Evolutionary conservation across 805 yeast genomes (phyloP).

Genomic region (Candida lessepsii): DNA sequence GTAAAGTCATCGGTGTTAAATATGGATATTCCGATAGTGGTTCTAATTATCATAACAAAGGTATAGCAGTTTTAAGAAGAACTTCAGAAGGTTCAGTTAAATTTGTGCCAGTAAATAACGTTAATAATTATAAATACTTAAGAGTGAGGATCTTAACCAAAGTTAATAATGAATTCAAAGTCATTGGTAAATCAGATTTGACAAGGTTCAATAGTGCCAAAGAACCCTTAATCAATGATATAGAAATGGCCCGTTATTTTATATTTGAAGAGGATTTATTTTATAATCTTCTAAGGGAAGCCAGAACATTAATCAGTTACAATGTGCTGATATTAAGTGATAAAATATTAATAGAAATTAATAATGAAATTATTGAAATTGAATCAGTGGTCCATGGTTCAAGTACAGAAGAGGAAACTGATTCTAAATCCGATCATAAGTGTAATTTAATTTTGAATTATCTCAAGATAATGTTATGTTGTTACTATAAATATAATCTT

Average conservation of each 20-base stretch:
- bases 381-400: constrained; percentile 54
- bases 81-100: constrained; percentile 34
- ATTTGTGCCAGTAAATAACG: constrained; percentile 29
- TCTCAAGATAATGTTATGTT: constrained; percentile 60
- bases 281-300: constrained; percentile 74
- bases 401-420: constrained; percentile 38
- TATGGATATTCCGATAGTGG: constrained; percentile 94
- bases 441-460: constrained; percentile 56
- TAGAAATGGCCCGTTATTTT: constrained; percentile 66
- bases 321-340: constrained; percentile 66
- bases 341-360: constrained; percentile 62
- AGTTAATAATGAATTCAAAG: constrained; percentile 50
- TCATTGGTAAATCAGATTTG: constrained; percentile 55
- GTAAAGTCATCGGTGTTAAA: constrained; percentile 69
- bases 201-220: constrained; percentile 4
- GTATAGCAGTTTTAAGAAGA: constrained; percentile 69
- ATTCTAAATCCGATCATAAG: constrained; percentile 30
- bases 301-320: constrained; percentile 62
- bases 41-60: constrained; percentile 68
- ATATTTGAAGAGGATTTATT: constrained; percentile 89
- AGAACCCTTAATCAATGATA: constrained; percentile 44
- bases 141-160: constrained; percentile 59
- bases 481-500: constrained; percentile 51
- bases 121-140: constrained; percentile 45
- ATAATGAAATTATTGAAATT: constrained; percentile 67